Conservation (phyloP, 192 early-diverging fungal species). For the Podila verticillata region DNA sequence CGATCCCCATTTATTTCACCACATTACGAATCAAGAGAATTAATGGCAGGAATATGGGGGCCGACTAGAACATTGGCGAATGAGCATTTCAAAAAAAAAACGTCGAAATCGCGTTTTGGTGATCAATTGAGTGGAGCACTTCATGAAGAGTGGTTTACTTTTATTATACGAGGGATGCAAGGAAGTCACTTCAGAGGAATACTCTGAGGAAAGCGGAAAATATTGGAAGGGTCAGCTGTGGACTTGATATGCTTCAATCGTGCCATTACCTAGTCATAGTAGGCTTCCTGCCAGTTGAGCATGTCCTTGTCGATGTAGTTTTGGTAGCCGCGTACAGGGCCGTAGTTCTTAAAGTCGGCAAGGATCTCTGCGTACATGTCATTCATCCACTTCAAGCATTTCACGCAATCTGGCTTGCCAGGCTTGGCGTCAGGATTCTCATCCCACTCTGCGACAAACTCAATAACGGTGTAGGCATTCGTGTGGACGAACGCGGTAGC, state of each 20-base stretch:
- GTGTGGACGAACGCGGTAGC: conserved; percentile 50
- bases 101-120: too few relatives aligned
- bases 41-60: too few relatives aligned
- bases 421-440: conserved; percentile 32
- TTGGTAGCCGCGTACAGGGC: too few relatives aligned
- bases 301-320: conserved; percentile 56
- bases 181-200: conserved; percentile 48
- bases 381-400: conserved; percentile 37
- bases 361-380: conserved; percentile 44
- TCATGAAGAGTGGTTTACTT: too few relatives aligned
- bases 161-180: too few relatives aligned
- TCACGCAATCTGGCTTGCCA: conserved; percentile 22
- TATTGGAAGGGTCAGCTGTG: conserved; percentile 31
- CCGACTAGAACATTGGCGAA: too few relatives aligned
- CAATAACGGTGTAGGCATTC: conserved; percentile 33
- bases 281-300: conserved; percentile 38
- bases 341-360: too few relatives aligned
- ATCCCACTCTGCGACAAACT: conserved; percentile 49
- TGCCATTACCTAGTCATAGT: conserved; percentile 42
- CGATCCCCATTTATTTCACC: too few relatives aligned
- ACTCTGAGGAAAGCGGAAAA: conserved; percentile 51
- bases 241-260: conserved; percentile 39
- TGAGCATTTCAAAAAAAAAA: too few relatives aligned
- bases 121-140: too few relatives aligned
- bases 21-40: too few relatives aligned